Evolutionary conservation across 768 basidiomycete genomes (phyloP).

Genomic region (Boletales sp.): DNA sequence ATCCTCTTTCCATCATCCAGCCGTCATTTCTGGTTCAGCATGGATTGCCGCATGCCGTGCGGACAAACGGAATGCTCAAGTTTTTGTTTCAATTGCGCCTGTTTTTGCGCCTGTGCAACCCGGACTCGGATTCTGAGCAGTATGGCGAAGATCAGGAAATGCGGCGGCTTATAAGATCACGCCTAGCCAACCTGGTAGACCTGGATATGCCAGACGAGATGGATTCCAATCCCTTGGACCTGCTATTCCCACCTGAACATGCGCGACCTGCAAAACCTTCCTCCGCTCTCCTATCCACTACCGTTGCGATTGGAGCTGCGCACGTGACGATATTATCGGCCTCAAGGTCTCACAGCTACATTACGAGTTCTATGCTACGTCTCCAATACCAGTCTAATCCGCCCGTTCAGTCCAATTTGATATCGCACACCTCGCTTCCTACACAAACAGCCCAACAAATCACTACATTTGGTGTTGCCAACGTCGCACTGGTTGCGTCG

Average conservation of each 20-base stretch:
- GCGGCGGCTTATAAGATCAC: constrained; percentile 35
- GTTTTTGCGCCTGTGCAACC: constrained; percentile 46
- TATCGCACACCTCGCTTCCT: constrained; percentile 14
- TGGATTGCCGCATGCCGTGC: constrained; percentile 63
- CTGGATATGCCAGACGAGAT: constrained; percentile 37
- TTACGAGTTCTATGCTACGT: constrained; percentile 23
- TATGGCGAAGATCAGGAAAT: constrained; percentile 30
- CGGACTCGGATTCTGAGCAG: constrained; percentile 2
- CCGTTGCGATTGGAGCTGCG: constrained; percentile 15
- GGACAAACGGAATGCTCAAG: constrained; percentile 68
- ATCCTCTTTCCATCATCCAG: constrained; percentile 79
- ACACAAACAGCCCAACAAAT: constrained; percentile 17
- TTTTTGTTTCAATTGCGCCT: constrained; percentile 73
- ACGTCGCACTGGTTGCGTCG: constrained; percentile 41
- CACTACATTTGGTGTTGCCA: constrained; percentile 36
- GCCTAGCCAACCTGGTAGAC: constrained; percentile 39
- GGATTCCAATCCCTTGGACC: constrained; percentile 18
- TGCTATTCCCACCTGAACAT: constrained; percentile 17
- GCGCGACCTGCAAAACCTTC: constrained; percentile 4
- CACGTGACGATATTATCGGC: constrained; percentile 19
- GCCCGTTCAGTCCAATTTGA: constrained; percentile 6
- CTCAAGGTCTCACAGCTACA: constrained; percentile 20
- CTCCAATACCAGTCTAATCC: constrained; percentile 21
- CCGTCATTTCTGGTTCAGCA: constrained; percentile 80
- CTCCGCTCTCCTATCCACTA: constrained; percentile 8